phyloP scores from a whole-genome alignment of 768 basidiomycete genomes.

The Mycena sanguinolenta region DNA sequence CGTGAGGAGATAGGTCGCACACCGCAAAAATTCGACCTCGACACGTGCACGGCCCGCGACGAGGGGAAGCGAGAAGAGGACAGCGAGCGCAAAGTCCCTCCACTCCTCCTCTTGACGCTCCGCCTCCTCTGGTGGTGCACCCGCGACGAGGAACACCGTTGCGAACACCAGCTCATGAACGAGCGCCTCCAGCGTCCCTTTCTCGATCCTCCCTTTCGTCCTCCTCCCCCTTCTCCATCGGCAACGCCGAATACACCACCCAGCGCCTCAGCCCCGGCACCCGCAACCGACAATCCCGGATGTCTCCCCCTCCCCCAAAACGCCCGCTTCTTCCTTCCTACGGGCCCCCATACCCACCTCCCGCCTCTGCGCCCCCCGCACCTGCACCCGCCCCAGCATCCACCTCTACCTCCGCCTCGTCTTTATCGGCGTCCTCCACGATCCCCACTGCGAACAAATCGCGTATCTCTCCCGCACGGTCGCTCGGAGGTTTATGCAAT shows the following conservation, averaged over 20 bases:
- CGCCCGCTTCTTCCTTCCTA: conserved; percentile 33
- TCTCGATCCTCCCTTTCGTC: conserved; percentile 56
- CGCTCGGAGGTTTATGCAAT: too few relatives aligned
- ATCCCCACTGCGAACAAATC: conserved; percentile 53
- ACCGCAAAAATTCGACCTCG: conserved; percentile 78
- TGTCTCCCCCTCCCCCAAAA: conserved; percentile 75
- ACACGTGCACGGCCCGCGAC: conserved; percentile 68
- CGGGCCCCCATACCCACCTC: conserved; percentile 45
- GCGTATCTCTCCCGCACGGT: too few relatives aligned
- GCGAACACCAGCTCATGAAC: conserved; percentile 86
- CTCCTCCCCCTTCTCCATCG: background rate
- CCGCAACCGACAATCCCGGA: conserved; percentile 49
- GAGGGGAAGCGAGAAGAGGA: conserved; percentile 72
- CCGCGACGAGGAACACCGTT: conserved; percentile 68
- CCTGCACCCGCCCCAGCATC: conserved; percentile 71
- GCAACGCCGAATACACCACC: conserved; percentile 13
- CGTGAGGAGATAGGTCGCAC: conserved; percentile 73
- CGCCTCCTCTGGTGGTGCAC: conserved; percentile 19
- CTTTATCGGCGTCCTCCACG: conserved; percentile 65
- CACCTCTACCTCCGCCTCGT: conserved; percentile 22
- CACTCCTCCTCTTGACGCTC: conserved; percentile 55
- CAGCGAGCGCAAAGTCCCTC: conserved; percentile 73
- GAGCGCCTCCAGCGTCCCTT: conserved; percentile 83
- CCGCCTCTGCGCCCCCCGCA: conserved; percentile 57
- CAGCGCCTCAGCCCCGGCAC: conserved; percentile 17